Evolutionary conservation across 805 yeast genomes (phyloP).

Genomic region (Candida methanosorbosa): DNA sequence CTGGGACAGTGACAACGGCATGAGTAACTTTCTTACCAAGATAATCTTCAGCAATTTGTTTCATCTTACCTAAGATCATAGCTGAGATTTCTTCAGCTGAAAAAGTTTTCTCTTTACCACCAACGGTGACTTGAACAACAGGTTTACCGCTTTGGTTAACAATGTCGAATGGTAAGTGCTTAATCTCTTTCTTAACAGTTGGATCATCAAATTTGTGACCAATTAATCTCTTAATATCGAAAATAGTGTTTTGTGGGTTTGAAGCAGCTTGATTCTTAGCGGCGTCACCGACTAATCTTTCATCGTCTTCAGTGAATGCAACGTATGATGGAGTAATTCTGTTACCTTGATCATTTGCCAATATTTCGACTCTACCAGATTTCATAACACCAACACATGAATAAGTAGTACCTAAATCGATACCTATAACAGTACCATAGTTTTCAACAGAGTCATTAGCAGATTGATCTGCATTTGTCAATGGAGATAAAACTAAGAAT

Average conservation of each 20-base stretch:
- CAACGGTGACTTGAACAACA: conserved; percentile 74
- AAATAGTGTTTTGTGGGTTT: conserved; percentile 89
- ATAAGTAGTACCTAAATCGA: conserved; percentile 96
- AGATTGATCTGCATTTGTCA: conserved; percentile 9
- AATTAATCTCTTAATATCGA: conserved; percentile 92
- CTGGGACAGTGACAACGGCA: conserved; percentile 91
- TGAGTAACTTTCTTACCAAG: conserved; percentile 78
- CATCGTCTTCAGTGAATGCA: conserved; percentile 89
- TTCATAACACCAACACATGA: conserved; percentile 85
- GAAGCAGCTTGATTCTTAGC: conserved; percentile 98
- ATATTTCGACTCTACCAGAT: conserved; percentile 68
- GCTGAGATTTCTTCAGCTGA: conserved; percentile 94
- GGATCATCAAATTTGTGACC: conserved; percentile 76
- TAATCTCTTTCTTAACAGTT: conserved; percentile 70
- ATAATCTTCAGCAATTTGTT: conserved; percentile 84
- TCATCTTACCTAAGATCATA: conserved; percentile 89
- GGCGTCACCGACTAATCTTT: conserved; percentile 94
- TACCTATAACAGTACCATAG: conserved; percentile 60
- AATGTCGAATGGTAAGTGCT: conserved; percentile 85
- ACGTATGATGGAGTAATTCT: conserved; percentile 97
- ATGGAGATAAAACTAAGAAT: conserved; percentile 19
- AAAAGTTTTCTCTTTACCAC: conserved; percentile 67
- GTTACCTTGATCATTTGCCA: conserved; percentile 98
- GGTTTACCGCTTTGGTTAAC: conserved; percentile 80
- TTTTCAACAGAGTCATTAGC: conserved; percentile 19